Evolutionary conservation across 441 rosid species (phyloP).

Genomic region (Metrosideros polymorpha): DNA sequence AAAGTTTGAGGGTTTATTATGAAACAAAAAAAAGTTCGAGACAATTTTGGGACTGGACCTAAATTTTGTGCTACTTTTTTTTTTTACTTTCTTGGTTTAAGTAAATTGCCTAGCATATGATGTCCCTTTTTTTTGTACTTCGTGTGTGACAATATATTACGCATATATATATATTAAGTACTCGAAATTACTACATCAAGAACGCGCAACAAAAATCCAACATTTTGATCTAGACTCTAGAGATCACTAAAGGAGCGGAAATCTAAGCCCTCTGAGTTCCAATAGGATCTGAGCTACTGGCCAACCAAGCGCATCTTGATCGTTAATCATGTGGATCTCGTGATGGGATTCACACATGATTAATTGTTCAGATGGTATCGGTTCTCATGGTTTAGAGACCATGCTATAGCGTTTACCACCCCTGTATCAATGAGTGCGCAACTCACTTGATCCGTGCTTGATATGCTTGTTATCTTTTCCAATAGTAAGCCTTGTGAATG

Average conservation of each 20-base stretch:
- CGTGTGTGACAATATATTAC: neutral
- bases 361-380: neutral
- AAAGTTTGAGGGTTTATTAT: too few relatives aligned
- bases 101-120: neutral
- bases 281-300: neutral
- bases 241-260: neutral
- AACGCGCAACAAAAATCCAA: rapidly evolving
- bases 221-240: neutral
- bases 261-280: neutral
- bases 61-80: neutral
- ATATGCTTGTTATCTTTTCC: neutral
- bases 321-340: neutral
- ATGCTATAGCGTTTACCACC: neutral
- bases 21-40: too few relatives aligned
- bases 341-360: neutral
- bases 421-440: neutral
- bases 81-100: neutral
- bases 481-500: neutral
- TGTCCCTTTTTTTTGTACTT: neutral
- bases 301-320: neutral
- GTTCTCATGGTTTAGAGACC: neutral
- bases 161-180: neutral
- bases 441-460: neutral
- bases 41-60: too few relatives aligned
- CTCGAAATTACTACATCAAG: rapidly evolving